A percentile compares a stretch with the other conserved stretches of the same genome.
Evolutionary conservation across 495 filamentous ascomycete genomes (phyloP).

Genomic region (Thermothielavioides terrestris): DNA sequence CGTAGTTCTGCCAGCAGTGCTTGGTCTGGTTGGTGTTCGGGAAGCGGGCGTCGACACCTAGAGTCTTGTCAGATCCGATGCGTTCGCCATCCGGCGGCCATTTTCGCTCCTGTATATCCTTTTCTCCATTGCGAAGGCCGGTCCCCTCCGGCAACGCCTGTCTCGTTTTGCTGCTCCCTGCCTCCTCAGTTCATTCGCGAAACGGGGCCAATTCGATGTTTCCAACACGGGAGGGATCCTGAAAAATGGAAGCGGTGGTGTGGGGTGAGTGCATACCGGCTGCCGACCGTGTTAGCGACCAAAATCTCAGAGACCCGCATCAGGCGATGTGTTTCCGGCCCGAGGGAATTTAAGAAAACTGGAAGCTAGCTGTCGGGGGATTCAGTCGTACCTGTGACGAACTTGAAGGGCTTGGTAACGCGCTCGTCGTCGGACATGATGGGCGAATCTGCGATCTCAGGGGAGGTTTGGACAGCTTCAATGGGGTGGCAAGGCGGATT

Average conservation of each 20-base stretch:
- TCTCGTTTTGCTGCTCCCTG: background rate
- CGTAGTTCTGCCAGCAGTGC: constrained; percentile 98
- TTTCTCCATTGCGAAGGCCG: background rate
- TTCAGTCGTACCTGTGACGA: constrained; percentile 80
- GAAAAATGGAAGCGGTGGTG: background rate
- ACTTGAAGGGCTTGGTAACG: constrained; percentile 99
- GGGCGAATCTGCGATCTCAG: constrained; percentile 23
- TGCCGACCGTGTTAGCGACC: constrained; percentile 20
- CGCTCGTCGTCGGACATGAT: constrained; percentile 86
- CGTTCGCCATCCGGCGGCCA: constrained; percentile 2
- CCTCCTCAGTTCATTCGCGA: constrained; percentile 2
- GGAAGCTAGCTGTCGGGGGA: constrained; percentile 3
- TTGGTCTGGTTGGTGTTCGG: constrained; percentile 93
- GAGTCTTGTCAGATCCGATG: constrained; percentile 6
- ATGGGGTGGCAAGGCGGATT: constrained; percentile 6
- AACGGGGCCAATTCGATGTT: constrained; percentile 6
- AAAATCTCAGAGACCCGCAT: constrained; percentile 2
- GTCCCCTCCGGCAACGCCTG: background rate
- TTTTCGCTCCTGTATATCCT: background rate
- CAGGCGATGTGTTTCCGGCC: constrained; percentile 31
- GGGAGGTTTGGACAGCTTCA: constrained; percentile 9
- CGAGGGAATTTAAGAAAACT: constrained; percentile 31
- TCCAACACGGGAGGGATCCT: constrained; percentile 5
- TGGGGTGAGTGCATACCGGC: constrained; percentile 43
- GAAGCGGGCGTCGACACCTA: constrained; percentile 98